Evolutionary conservation across 805 yeast species (phyloP).

Genomic region (Wickerhamiella qilinensis): DNA sequence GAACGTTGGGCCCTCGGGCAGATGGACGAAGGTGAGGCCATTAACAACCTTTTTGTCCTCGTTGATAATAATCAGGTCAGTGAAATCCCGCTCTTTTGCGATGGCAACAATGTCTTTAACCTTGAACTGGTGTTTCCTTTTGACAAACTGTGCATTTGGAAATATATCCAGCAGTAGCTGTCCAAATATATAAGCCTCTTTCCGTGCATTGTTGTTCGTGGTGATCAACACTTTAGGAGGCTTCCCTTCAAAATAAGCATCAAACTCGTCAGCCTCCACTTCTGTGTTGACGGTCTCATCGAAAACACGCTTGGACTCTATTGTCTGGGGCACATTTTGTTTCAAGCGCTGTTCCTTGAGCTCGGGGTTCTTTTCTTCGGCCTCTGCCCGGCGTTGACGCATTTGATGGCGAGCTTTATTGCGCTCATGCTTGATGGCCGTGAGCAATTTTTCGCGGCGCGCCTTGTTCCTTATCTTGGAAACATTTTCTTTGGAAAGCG

Average conservation of each 20-base stretch:
- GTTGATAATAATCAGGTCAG: conserved; percentile 76
- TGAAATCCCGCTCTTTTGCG: conserved; percentile 69
- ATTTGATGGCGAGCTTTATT: conserved; percentile 62
- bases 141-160: conserved; percentile 75
- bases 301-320: conserved; percentile 67
- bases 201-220: conserved; percentile 73
- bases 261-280: conserved; percentile 37
- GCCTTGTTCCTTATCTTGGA: conserved; percentile 53
- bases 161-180: conserved; percentile 68
- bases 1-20: conserved; percentile 91
- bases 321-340: conserved; percentile 64
- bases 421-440: conserved; percentile 55
- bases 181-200: conserved; percentile 79
- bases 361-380: conserved; percentile 71
- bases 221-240: conserved; percentile 83
- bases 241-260: conserved; percentile 36
- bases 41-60: conserved; percentile 88
- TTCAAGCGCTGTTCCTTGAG: conserved; percentile 63
- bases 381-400: conserved; percentile 73
- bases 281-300: conserved; percentile 59
- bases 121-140: conserved; percentile 67
- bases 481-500: conserved; percentile 15
- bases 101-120: conserved; percentile 77
- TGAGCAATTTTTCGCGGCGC: conserved; percentile 62
- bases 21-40: conserved; percentile 82